phyloP scores from a whole-genome alignment of 2,329 filamentous ascomycete genomes.

The Fusarium sacchari region DNA sequence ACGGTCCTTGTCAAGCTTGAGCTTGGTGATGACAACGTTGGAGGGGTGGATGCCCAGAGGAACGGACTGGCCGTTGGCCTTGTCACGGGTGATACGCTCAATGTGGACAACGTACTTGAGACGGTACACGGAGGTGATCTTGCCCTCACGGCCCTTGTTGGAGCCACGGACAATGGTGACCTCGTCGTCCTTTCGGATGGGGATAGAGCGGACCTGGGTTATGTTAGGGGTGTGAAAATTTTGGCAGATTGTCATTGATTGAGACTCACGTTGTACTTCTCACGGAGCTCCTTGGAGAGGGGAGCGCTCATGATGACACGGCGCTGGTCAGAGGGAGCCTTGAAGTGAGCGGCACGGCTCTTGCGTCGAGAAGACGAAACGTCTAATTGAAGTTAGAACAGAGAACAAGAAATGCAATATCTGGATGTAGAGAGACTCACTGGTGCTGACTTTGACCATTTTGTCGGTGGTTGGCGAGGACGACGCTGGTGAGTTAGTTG shows the following conservation, averaged over 20 bases:
- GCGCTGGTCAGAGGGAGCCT: conserved; percentile 91
- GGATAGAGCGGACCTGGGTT: conserved; percentile 86
- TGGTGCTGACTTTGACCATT: conserved; percentile 77
- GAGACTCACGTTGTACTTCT: conserved; percentile 93
- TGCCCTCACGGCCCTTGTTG: conserved; percentile 99
- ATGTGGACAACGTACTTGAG: conserved; percentile 98
- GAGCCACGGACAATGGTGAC: conserved; percentile 90
- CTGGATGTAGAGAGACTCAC: conserved; percentile 51
- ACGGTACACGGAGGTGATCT: conserved; percentile 97
- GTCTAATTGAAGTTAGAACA: conserved; percentile 51
- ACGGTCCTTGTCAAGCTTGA: conserved; percentile 97
- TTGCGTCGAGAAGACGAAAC: conserved; percentile 89
- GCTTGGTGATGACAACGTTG: conserved; percentile 98
- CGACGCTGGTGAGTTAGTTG: conserved; percentile 40
- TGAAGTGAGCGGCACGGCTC: conserved; percentile 99
- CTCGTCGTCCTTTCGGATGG: conserved; percentile 97
- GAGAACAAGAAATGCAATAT: not conserved
- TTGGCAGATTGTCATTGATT: not conserved
- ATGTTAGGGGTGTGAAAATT: conserved; percentile 2
- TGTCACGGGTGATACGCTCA: conserved; percentile 96
- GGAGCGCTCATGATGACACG: conserved; percentile 97
- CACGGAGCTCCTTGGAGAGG: conserved; percentile 94
- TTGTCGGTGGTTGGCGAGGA: conserved; percentile 53
- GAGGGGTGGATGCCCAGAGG: conserved; percentile 94
- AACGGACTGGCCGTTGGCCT: conserved; percentile 95